Base-by-base conservation (phyloP, 768 basidiomycete genomes). In the Pilatotrama ljubarskyi region DNA sequence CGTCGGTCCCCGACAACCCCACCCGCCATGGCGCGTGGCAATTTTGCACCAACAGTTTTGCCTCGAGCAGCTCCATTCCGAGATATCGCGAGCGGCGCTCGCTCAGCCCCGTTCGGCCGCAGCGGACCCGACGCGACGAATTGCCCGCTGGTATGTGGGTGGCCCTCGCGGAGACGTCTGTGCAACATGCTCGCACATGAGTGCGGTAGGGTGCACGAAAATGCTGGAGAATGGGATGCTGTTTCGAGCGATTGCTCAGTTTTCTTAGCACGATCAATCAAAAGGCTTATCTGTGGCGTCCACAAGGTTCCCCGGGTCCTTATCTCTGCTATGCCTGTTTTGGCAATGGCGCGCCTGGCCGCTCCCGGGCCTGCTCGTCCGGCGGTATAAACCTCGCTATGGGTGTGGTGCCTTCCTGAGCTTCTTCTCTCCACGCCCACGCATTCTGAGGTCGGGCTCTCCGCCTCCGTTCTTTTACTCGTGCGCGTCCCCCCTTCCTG, bases 381-480 rank as follows among this genome's bases (percentile, higher is more conserved):
- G 44, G 48, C 25, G 18, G 42, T 63, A 62, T 62, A 62, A 54
- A 62, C 55, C 22, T 35, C 37, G 37, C 13, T 3, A 20, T 20
- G 41, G 40, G 26, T 24, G 46, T 24, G 14, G 47, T 42, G 32
- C 53, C 29, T 15, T 22, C 46, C 29, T 32, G 52, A 47, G 50
- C 43, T 40, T 52, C 55, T 62, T 41, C 55, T 18, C 56, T 54
- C 61, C 56, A 50, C 56, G 43, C 50, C 43, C 46, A 32, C 25
- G 38, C 26, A 40, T 47, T 9, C 54, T 51, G 61, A 41, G 55
- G 55, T 20, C 47, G 55, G 55, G 46, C 41, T 44, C 24, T 42
- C 55, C 44, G 44, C 59, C 50, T 58, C 55, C 61, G 53, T 54
- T 61, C 57, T n/a, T 58, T 63, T n/a, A 20, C 47, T 25, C 18